Percentiles rank a stretch among this genome's conserved stretches.
Evolutionary conservation across 2,329 filamentous ascomycete genomes (phyloP).

Genomic region (Trichoderma polysporum): DNA sequence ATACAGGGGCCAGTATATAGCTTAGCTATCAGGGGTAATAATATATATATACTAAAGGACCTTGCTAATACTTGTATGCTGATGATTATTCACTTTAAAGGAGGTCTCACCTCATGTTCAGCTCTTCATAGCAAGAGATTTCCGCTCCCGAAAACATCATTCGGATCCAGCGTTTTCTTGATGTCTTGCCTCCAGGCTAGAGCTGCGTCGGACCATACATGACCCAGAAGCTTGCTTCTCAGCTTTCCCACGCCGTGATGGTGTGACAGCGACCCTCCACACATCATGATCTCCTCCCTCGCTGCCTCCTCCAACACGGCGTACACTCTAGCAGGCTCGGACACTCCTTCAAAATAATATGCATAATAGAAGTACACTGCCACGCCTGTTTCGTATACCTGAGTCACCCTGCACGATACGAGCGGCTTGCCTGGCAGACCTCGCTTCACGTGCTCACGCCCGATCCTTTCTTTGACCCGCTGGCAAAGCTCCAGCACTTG

Average conservation of each 20-base stretch:
- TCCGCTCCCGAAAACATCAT: neutral
- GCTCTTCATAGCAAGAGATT: too few species aligned
- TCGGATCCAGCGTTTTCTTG: neutral
- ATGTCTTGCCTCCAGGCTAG: neutral
- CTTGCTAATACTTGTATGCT: too few species aligned
- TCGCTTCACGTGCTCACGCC: neutral
- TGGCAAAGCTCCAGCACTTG: neutral
- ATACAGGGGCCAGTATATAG: too few species aligned
- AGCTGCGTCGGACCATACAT: neutral
- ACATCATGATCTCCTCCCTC: neutral
- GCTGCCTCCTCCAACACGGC: constrained; percentile 8
- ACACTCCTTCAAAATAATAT: neutral
- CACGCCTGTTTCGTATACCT: neutral
- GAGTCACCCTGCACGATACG: neutral
- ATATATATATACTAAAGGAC: too few species aligned
- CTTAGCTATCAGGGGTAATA: too few species aligned
- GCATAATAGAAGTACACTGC: neutral
- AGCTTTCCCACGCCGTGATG: neutral
- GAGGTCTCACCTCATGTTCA: too few species aligned
- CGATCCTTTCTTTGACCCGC: neutral
- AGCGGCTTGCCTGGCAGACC: neutral
- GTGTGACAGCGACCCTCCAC: neutral
- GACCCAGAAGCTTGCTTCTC: neutral
- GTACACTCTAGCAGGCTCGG: neutral
- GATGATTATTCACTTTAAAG: too few species aligned